These are phyloP conservation scores for Erodium trifolium DNA, from an alignment of 441 rosid genomes.

Conservation along the genomic window DNA sequence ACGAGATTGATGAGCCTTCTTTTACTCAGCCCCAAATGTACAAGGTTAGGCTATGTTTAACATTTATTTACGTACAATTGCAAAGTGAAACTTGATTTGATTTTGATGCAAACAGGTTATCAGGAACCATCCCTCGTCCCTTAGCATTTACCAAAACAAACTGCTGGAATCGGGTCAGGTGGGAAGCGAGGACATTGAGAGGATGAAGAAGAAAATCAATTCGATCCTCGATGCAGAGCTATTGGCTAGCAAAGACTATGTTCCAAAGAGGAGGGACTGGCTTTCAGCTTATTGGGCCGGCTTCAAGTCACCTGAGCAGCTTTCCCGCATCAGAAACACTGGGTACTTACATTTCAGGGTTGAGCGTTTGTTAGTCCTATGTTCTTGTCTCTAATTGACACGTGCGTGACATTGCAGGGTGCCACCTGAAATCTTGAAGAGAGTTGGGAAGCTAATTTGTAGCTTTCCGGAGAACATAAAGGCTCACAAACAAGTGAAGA, in stretches of 20 bases:
- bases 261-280: slow-evolving; percentile 24
- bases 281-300: slow-evolving; percentile 22
- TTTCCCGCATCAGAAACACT: slow-evolving; percentile 23
- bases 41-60: slow-evolving; percentile 11
- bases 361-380: not conserved
- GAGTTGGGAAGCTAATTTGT: slow-evolving; percentile 21
- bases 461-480: slow-evolving; percentile 20
- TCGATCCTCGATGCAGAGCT: slow-evolving; percentile 23
- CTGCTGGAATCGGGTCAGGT: slow-evolving; percentile 24
- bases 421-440: slow-evolving; percentile 24
- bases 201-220: slow-evolving; percentile 19
- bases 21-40: slow-evolving; percentile 30
- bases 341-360: slow-evolving; percentile 11
- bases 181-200: slow-evolving; percentile 21
- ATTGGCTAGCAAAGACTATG: slow-evolving; percentile 21
- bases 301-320: slow-evolving; percentile 19
- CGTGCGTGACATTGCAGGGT: slow-evolving; percentile 12
- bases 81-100: not conserved
- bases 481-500: slow-evolving; percentile 69
- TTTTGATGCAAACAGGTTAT: slow-evolving; percentile 17
- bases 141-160: slow-evolving; percentile 18
- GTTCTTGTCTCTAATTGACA: not conserved
- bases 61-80: no score
- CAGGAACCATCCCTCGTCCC: slow-evolving; percentile 21
- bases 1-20: slow-evolving; percentile 27